Evolutionary conservation across 2,329 filamentous ascomycete genomes (phyloP).

Genomic region (Pseudocercospora vitis): DNA sequence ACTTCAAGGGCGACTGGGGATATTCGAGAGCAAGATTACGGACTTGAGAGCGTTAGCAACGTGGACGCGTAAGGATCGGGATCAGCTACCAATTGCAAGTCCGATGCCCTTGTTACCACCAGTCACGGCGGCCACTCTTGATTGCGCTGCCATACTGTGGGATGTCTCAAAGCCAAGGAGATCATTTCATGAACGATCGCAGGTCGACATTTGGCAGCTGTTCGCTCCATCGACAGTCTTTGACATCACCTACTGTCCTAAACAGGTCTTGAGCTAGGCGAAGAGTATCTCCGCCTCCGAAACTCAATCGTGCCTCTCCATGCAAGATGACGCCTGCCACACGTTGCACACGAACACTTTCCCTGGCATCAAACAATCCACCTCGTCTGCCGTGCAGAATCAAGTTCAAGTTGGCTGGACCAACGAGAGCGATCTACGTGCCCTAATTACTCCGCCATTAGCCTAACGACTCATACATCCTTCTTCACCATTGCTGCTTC

Average conservation of each 20-base stretch:
- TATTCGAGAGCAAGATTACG: constrained; percentile 57
- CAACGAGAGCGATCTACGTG: constrained; percentile 8
- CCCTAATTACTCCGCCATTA: constrained; percentile 10
- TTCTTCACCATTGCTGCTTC: background rate
- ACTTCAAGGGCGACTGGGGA: constrained; percentile 50
- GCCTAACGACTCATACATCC: constrained; percentile 1
- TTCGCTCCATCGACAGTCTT: background rate
- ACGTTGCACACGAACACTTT: constrained; percentile 2
- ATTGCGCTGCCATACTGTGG: constrained; percentile 30
- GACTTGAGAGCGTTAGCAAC: constrained; percentile 37
- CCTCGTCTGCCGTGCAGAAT: constrained; percentile 7
- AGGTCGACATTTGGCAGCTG: too few species aligned
- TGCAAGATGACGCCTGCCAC: constrained; percentile 11
- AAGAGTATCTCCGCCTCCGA: too few species aligned
- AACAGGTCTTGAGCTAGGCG: too few species aligned
- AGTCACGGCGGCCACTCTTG: constrained; percentile 54
- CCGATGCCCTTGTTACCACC: constrained; percentile 57
- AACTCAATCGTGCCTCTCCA: constrained; percentile 6
- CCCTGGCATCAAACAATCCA: constrained; percentile 12
- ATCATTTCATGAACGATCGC: too few species aligned
- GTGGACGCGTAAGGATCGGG: background rate
- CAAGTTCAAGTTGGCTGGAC: constrained; percentile 14
- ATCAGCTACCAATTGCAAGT: constrained; percentile 46
- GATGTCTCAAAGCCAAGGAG: too few species aligned
- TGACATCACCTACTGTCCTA: background rate